phyloP scores from a whole-genome alignment of 2,329 filamentous ascomycete genomes.

The Cladophialophora carrionii region DNA sequence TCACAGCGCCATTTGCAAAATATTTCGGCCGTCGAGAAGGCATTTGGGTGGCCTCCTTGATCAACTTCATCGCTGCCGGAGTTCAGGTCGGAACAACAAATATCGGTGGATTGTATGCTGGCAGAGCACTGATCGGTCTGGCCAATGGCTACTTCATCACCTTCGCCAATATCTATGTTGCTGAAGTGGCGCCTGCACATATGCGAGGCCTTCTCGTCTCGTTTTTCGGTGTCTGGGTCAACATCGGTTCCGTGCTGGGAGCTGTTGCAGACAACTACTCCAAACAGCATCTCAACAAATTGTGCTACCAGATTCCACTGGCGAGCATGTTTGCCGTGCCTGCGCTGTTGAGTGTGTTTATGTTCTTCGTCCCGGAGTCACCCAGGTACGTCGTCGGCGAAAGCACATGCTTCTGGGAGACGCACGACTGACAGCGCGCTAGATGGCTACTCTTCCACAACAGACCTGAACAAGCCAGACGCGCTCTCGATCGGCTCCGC shows the following conservation, averaged over 20 bases:
- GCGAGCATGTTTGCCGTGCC: constrained; percentile 54
- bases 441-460: constrained; percentile 33
- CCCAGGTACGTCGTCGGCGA: constrained; percentile 43
- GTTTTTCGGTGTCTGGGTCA: constrained; percentile 56
- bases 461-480: constrained; percentile 24
- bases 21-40: constrained; percentile 54
- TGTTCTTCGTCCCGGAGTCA: constrained; percentile 54
- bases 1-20: constrained; percentile 53
- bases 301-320: constrained; percentile 55
- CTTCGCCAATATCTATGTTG: constrained; percentile 54
- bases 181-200: constrained; percentile 54
- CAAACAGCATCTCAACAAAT: constrained; percentile 44
- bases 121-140: constrained; percentile 51
- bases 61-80: constrained; percentile 51
- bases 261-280: constrained; percentile 51
- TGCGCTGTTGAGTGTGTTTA: constrained; percentile 50
- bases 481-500: constrained; percentile 26
- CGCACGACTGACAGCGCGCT: neutral
- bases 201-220: constrained; percentile 54
- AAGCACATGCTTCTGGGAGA: neutral
- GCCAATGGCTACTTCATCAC: constrained; percentile 53
- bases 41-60: constrained; percentile 54
- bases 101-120: constrained; percentile 51
- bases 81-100: constrained; percentile 52
- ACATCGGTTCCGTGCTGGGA: constrained; percentile 54